Evolutionary conservation across 306 rosid genomes (phyloP).

Genomic region (Cucumis sativus): DNA sequence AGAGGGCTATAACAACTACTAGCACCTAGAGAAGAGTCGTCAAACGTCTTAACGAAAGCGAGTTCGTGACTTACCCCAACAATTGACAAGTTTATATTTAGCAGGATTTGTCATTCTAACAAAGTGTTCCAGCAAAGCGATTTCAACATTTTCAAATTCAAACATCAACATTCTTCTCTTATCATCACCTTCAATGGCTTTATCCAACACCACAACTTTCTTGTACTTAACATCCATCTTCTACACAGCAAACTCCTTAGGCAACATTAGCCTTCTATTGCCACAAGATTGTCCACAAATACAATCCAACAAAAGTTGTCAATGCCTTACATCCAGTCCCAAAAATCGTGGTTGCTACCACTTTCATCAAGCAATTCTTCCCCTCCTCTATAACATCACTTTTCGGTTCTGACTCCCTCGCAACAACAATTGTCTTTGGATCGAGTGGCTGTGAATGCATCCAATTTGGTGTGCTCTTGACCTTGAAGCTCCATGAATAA

Average conservation of each 20-base stretch:
- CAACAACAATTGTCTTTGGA: conserved; percentile 32
- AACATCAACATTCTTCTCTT: conserved; percentile 37
- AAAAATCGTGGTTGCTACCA: conserved; percentile 65
- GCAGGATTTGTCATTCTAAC: too few relatives aligned
- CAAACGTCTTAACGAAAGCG: too few relatives aligned
- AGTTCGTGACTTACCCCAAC: too few relatives aligned
- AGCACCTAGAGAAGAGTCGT: too few relatives aligned
- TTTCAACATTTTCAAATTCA: neutral
- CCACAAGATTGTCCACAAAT: conserved; percentile 79
- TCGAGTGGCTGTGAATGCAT: conserved; percentile 77
- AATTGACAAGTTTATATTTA: too few relatives aligned
- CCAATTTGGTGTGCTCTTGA: conserved; percentile 48
- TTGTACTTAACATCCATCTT: conserved; percentile 66
- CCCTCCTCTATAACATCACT: conserved; percentile 21
- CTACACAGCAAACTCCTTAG: conserved; percentile 55
- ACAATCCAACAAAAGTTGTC: conserved; percentile 53
- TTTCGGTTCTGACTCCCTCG: conserved; percentile 22
- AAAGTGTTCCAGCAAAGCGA: too few relatives aligned
- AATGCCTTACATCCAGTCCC: conserved; percentile 90
- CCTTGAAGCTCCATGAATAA: conserved; percentile 64
- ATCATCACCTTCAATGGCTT: conserved; percentile 50
- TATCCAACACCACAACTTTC: conserved; percentile 74
- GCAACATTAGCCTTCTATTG: conserved; percentile 58
- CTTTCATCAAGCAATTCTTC: conserved; percentile 44
- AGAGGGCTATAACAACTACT: too few relatives aligned